A percentile compares a stretch with the other conserved stretches of the same genome.
Conservation (phyloP, 495 filamentous ascomycete genomes). For the Neurospora intermedia region DNA sequence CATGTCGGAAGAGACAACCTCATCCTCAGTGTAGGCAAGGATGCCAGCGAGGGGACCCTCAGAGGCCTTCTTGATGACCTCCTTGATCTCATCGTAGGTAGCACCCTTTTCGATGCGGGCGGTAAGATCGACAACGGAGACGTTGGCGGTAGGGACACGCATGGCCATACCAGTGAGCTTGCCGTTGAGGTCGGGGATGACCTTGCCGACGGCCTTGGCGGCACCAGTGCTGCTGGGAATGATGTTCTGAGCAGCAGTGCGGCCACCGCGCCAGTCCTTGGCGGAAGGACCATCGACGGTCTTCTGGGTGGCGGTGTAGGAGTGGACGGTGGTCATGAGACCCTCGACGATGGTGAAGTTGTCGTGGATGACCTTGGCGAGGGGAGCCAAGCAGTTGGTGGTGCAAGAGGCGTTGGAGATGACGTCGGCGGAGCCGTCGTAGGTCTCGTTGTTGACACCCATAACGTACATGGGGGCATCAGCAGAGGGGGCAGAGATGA, state of each 20-base stretch:
- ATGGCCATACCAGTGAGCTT: slow-evolving; percentile 99
- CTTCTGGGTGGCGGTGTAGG: slow-evolving; percentile 99
- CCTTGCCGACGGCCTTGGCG: slow-evolving; percentile 99
- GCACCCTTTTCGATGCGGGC: slow-evolving; percentile 84
- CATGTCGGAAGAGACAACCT: slow-evolving; percentile 85
- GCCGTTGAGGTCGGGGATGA: slow-evolving; percentile 93
- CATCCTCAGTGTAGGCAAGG: slow-evolving; percentile 93
- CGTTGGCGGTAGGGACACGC: slow-evolving; percentile 97
- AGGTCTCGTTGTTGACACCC: slow-evolving; percentile 92
- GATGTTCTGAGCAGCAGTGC: slow-evolving; percentile 98
- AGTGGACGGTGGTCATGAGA: slow-evolving; percentile 99
- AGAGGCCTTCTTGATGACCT: slow-evolving; percentile 76
- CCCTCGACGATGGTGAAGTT: slow-evolving; percentile 95
- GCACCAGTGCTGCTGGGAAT: slow-evolving; percentile 98
- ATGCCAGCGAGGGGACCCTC: slow-evolving; percentile 71
- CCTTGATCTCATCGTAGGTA: slow-evolving; percentile 91
- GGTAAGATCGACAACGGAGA: slow-evolving; percentile 97
- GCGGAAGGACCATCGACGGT: slow-evolving; percentile 92
- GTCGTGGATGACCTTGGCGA: slow-evolving; percentile 98
- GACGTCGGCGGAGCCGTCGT: slow-evolving; percentile 79
- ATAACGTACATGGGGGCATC: slow-evolving; percentile 99
- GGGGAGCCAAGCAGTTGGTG: slow-evolving; percentile 98
- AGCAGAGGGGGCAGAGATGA: slow-evolving; percentile 98
- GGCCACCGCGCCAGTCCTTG: slow-evolving; percentile 99
- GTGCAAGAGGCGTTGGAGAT: slow-evolving; percentile 99